Evolutionary conservation across 192 early-diverging fungal genomes (phyloP).

Genomic region (Linnemannia hyalina): DNA sequence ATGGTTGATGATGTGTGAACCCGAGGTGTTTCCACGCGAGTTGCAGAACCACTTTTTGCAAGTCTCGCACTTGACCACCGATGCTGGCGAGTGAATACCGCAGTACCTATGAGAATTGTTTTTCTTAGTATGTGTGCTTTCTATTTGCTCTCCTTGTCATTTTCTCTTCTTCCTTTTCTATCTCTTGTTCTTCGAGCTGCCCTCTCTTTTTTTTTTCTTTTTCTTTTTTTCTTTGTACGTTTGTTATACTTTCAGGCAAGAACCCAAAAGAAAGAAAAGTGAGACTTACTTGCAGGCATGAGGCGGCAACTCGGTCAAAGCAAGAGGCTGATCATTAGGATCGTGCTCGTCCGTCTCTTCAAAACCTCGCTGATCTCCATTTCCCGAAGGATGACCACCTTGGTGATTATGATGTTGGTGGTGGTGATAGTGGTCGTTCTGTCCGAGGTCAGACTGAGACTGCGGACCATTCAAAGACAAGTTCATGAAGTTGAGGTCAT

Average conservation of each 20-base stretch:
- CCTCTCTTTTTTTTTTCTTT: no score
- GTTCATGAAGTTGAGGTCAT: constrained; percentile 63
- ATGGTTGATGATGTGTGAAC: constrained; percentile 96
- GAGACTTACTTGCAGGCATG: constrained; percentile 77
- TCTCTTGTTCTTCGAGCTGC: no score
- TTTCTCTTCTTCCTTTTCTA: no score
- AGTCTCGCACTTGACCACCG: constrained; percentile 92
- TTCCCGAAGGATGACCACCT: neutral
- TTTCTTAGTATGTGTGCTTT: no score
- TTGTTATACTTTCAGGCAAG: neutral
- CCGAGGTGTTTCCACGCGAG: constrained; percentile 87
- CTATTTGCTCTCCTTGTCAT: no score
- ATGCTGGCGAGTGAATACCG: constrained; percentile 87
- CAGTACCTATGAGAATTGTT: constrained; percentile 76
- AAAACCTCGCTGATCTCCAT: constrained; percentile 52
- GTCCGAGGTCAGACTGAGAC: constrained; percentile 41
- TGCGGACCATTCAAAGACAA: constrained; percentile 46
- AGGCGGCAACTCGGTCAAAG: constrained; percentile 72
- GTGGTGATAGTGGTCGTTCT: constrained; percentile 14
- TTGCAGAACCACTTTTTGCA: constrained; percentile 99
- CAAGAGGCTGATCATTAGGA: constrained; percentile 62
- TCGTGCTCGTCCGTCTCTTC: constrained; percentile 70
- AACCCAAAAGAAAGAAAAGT: neutral
- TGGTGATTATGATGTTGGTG: constrained; percentile 28
- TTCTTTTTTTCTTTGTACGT: neutral